Evolutionary conservation across 495 filamentous ascomycete genomes (phyloP), one percentile per base, ranked within the genome.

Genomic region (Wilcoxina mikolae): DNA sequence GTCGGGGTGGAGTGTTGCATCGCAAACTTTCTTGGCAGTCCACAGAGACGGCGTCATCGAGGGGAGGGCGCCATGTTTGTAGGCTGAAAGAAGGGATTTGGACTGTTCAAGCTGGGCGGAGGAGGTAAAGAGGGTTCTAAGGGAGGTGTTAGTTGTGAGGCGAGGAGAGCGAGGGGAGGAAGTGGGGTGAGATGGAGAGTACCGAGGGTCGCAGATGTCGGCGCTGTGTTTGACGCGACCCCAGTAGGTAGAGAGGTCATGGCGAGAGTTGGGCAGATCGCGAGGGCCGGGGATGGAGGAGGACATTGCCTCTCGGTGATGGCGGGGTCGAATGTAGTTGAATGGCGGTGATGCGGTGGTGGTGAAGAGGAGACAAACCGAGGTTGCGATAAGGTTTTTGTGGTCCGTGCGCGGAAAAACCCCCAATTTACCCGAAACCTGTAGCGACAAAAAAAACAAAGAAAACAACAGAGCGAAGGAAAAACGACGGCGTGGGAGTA

Each of bases 1-100:
- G 69, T 98, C 91, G 43, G 91, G 91, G 68, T 98, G 91, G 53
- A 98, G 67, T 5, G 91, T 96, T 43, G 93, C 89, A 69, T 98
- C 91, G 22, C 95, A 81, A 54, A 95, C 78, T 74, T 95, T 94
- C 77, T 98, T 98, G 31, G 91, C 91, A 56, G 73, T 74, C 91
- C 91, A 98, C 60, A 96, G 68, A 60, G 94, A 85, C 7, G 87
- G 81, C 4, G 82, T 94, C 88, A 96, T 94, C 23, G 70, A 66
- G 52, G 75, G 74, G 52, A 85, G 72, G 60, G 82, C 73, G 55
- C 85, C 86, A 59, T 76, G 74, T 73, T 95, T 96, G 71, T 95
- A 98, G 17, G 74, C 72, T 7, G 82, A 69, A 42, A 98, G 72
- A 39, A 90, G 69, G 44, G 68, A 68, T 67, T 94, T 95, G 43